Conservation (phyloP, 2,329 filamentous ascomycete genomes). For the Neopestalotiopsis sp. region DNA sequence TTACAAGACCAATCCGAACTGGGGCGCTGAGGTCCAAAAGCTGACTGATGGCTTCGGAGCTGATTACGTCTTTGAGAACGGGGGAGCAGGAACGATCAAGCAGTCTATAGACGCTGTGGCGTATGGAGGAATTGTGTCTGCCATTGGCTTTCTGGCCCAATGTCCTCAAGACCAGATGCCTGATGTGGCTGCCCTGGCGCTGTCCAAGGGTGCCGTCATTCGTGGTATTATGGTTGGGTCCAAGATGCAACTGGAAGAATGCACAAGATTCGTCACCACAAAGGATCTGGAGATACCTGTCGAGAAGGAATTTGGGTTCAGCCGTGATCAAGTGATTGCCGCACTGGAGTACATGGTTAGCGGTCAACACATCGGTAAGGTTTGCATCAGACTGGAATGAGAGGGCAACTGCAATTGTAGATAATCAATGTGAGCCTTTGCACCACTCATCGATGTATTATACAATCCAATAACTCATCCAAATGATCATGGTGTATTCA, state of each 20-base stretch:
- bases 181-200: background rate
- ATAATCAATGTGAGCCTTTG: too few species aligned
- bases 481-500: too few species aligned
- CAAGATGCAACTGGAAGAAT: background rate
- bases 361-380: background rate
- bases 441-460: background rate
- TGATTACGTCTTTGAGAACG: slow-evolving; percentile 45
- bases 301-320: background rate
- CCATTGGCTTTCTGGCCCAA: slow-evolving; percentile 46
- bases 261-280: background rate
- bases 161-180: background rate
- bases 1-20: slow-evolving; percentile 49
- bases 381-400: background rate
- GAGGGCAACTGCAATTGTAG: background rate
- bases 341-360: background rate
- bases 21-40: slow-evolving; percentile 48
- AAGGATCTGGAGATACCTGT: background rate
- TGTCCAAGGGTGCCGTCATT: background rate
- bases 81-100: slow-evolving; percentile 44
- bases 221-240: slow-evolving; percentile 5
- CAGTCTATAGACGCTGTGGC: slow-evolving; percentile 51
- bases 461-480: too few species aligned
- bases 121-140: slow-evolving; percentile 49
- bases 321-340: background rate
- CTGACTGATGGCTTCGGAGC: slow-evolving; percentile 50